Percentiles rank a stretch among this genome's conserved stretches.
phyloP scores from a whole-genome alignment of 345 rosid species.

The Carallia brachiata region DNA sequence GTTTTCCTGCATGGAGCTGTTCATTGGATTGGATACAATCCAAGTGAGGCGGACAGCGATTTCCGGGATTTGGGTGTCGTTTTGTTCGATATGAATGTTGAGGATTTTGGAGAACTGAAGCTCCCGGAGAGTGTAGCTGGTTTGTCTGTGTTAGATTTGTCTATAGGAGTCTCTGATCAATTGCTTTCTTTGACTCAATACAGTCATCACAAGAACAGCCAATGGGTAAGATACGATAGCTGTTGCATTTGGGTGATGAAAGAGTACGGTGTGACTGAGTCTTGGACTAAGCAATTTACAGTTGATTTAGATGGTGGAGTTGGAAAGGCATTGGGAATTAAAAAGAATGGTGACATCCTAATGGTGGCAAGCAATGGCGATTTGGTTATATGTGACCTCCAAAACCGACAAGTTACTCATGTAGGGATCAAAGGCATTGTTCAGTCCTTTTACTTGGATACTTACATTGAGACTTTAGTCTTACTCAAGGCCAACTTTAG shows the following conservation, averaged over 20 bases:
- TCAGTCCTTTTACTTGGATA: slow-evolving; percentile 19
- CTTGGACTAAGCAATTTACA: slow-evolving; percentile 27
- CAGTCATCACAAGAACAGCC: slow-evolving; percentile 2
- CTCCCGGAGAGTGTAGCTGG: slow-evolving; percentile 24
- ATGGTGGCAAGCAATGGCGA: slow-evolving; percentile 21
- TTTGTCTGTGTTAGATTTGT: slow-evolving; percentile 18
- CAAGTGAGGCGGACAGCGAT: not conserved
- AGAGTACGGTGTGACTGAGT: slow-evolving; percentile 15
- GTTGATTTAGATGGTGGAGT: slow-evolving; percentile 22
- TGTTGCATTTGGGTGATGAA: slow-evolving; percentile 39
- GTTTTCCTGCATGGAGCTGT: slow-evolving; percentile 29
- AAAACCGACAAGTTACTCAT: not conserved
- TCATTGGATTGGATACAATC: slow-evolving; percentile 41
- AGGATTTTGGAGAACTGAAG: slow-evolving; percentile 26
- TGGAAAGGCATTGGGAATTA: slow-evolving; percentile 20
- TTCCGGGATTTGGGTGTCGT: slow-evolving; percentile 15
- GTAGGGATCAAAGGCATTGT: slow-evolving; percentile 24
- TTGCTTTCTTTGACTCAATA: slow-evolving; percentile 27
- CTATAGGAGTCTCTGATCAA: slow-evolving; percentile 4
- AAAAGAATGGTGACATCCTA: slow-evolving; percentile 24
- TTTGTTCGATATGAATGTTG: slow-evolving; percentile 20
- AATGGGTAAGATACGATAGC: slow-evolving; percentile 14
- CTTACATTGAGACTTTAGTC: slow-evolving; percentile 29
- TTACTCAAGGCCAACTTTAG: slow-evolving; percentile 6
- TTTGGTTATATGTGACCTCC: slow-evolving; percentile 18